Evolutionary conservation across 805 yeast genomes (phyloP).

Genomic region (Suhomyces xylopsoci): DNA sequence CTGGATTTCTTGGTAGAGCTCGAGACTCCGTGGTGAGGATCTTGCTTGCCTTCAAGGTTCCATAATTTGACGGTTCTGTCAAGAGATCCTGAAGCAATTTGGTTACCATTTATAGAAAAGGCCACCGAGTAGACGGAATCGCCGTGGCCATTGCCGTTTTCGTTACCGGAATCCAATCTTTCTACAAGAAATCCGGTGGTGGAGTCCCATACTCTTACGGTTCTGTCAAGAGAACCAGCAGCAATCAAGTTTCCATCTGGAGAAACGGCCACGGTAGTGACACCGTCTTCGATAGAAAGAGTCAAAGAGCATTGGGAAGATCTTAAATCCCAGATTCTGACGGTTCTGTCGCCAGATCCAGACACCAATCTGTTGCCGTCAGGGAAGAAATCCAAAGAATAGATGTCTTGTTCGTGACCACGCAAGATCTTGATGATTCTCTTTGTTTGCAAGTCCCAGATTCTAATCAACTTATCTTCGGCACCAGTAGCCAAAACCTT

Average conservation of each 20-base stretch:
- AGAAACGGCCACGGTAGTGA: conserved; percentile 94
- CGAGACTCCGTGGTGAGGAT: conserved; percentile 18
- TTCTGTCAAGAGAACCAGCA: conserved; percentile 93
- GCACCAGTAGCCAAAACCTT: conserved; percentile 93
- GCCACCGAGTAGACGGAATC: conserved; percentile 95
- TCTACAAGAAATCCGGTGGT: conserved; percentile 88
- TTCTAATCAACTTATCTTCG: conserved; percentile 84
- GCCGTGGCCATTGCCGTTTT: conserved; percentile 88
- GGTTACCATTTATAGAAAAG: conserved; percentile 86
- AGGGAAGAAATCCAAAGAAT: conserved; percentile 91
- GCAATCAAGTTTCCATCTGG: conserved; percentile 94
- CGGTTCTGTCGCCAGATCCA: conserved; percentile 96
- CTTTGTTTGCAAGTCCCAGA: conserved; percentile 89
- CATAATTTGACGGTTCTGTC: conserved; percentile 95
- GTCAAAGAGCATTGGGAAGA: conserved; percentile 87
- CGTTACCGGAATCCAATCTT: conserved; percentile 85
- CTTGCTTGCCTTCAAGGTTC: conserved; percentile 68
- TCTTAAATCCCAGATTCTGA: conserved; percentile 92
- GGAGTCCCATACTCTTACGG: conserved; percentile 96
- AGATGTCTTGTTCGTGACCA: conserved; percentile 97
- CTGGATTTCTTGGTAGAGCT: conserved; percentile 40
- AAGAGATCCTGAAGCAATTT: conserved; percentile 90
- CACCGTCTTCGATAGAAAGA: conserved; percentile 93
- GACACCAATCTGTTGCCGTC: conserved; percentile 90
- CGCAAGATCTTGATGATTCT: conserved; percentile 80